These are phyloP conservation scores for Xylaria grammica DNA, from an alignment of 495 filamentous ascomycete genomes.

Conservation along the genomic window DNA sequence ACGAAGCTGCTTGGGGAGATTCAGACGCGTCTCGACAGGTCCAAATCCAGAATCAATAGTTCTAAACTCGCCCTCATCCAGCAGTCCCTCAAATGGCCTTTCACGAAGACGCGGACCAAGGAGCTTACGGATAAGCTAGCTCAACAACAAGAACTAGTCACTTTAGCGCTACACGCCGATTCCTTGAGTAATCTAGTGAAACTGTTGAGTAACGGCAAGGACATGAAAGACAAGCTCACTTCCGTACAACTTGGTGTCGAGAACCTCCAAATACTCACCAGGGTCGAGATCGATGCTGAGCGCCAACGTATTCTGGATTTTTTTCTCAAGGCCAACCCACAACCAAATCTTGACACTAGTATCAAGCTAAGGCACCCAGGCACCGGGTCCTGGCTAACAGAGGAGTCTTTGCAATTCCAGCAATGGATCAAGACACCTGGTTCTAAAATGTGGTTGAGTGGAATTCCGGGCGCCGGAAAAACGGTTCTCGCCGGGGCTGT, in stretches of 20 bases:
- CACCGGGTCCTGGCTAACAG: constrained; percentile 45
- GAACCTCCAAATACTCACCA: constrained; percentile 28
- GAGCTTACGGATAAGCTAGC: constrained; percentile 33
- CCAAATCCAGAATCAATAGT: constrained; percentile 12
- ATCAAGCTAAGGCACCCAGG: constrained; percentile 37
- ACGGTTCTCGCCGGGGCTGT: constrained; percentile 42
- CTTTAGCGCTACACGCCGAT: constrained; percentile 38
- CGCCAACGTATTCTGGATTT: constrained; percentile 35
- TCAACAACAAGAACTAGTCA: constrained; percentile 37
- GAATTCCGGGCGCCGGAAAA: constrained; percentile 51
- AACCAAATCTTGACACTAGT: constrained; percentile 34
- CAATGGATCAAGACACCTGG: constrained; percentile 31
- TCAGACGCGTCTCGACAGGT: constrained; percentile 4
- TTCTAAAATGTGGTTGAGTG: constrained; percentile 44
- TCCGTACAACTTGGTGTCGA: constrained; percentile 10
- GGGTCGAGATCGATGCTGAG: constrained; percentile 25
- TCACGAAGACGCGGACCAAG: constrained; percentile 26
- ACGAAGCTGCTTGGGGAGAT: constrained; percentile 15
- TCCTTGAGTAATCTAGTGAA: constrained; percentile 29
- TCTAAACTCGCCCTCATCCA: neutral
- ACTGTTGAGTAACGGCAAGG: constrained; percentile 21
- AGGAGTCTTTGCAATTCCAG: constrained; percentile 33
- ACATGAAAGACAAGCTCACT: constrained; percentile 13
- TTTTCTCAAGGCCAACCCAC: constrained; percentile 34
- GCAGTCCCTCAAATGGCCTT: constrained; percentile 17